phyloP scores from a whole-genome alignment of 2,329 filamentous ascomycete species.

The Cladosporium sp. region DNA sequence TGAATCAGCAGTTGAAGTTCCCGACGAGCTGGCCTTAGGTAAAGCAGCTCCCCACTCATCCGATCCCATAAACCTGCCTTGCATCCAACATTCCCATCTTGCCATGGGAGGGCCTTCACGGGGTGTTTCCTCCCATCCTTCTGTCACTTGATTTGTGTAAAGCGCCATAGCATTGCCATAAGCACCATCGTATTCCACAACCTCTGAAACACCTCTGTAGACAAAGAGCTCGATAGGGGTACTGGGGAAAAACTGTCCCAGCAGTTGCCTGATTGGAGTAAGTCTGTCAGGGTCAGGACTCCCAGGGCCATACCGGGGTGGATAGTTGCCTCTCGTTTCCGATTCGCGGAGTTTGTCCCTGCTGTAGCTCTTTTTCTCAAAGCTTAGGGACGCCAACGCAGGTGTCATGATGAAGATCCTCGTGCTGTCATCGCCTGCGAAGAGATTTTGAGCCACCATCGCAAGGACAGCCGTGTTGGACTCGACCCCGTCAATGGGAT shows the following conservation, averaged over 20 bases:
- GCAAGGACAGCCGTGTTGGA: background rate
- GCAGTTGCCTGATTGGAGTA: background rate
- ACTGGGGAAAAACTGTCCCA: background rate
- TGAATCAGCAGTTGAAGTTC: background rate
- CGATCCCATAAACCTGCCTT: background rate
- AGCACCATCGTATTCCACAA: too few relatives aligned
- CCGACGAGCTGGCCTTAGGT: background rate
- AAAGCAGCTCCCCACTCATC: background rate
- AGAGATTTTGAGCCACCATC: background rate
- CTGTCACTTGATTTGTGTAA: too few relatives aligned
- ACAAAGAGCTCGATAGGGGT: background rate
- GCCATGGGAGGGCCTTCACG: background rate
- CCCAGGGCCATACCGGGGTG: too few relatives aligned
- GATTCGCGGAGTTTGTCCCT: too few relatives aligned
- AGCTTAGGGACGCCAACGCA: too few relatives aligned
- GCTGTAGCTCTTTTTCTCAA: too few relatives aligned
- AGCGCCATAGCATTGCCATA: too few relatives aligned
- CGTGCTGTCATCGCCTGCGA: background rate
- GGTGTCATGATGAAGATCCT: background rate
- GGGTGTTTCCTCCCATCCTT: too few relatives aligned
- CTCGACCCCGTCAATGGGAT: too few relatives aligned
- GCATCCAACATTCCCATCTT: background rate
- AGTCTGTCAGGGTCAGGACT: too few relatives aligned
- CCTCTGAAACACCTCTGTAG: background rate
- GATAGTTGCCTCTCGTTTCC: too few relatives aligned